A percentile compares a stretch with the other conserved stretches of the same genome.
Conservation (phyloP, 2,329 filamentous ascomycete genomes). For the Rutstroemia sydowiana region DNA sequence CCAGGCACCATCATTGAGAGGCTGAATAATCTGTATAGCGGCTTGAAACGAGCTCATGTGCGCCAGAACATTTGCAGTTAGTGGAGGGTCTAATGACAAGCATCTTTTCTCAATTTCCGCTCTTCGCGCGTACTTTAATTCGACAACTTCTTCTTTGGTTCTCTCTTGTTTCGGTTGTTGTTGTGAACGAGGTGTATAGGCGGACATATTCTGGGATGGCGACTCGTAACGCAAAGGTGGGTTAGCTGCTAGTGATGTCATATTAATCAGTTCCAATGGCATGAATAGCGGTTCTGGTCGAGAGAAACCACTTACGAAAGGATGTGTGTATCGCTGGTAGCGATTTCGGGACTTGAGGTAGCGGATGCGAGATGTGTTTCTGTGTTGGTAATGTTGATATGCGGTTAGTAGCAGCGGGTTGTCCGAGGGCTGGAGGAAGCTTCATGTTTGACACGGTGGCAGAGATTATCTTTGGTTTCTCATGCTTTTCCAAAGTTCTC, state of each 20-base stretch:
- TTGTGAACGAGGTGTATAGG: conserved; percentile 22
- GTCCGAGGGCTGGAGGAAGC: neutral
- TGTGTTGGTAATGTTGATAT: neutral
- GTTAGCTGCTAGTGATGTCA: conserved; percentile 14
- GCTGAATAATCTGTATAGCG: conserved; percentile 60
- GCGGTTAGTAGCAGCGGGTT: conserved; percentile 1
- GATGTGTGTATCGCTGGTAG: conserved; percentile 12
- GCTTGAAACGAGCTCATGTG: conserved; percentile 70
- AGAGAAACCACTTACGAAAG: conserved; percentile 9
- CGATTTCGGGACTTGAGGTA: conserved; percentile 8
- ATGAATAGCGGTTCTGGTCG: too few relatives aligned
- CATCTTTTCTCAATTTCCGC: conserved; percentile 67
- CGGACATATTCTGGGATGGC: conserved; percentile 24
- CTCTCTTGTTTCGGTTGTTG: conserved; percentile 37
- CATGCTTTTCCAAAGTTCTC: conserved; percentile 12
- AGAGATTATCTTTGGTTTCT: conserved; percentile 7
- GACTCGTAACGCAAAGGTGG: conserved; percentile 26
- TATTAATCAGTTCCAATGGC: conserved; percentile 9
- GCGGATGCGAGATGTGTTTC: neutral
- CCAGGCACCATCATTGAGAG: conserved; percentile 65
- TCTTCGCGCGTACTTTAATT: conserved; percentile 56
- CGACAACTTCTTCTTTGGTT: conserved; percentile 54
- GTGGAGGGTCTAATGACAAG: conserved; percentile 56
- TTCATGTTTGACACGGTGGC: neutral
- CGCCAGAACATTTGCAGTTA: conserved; percentile 53